These are phyloP conservation scores for Amauroascus verrucosus DNA, from an alignment of 2,329 filamentous ascomycete genomes.

Conservation along the genomic window DNA sequence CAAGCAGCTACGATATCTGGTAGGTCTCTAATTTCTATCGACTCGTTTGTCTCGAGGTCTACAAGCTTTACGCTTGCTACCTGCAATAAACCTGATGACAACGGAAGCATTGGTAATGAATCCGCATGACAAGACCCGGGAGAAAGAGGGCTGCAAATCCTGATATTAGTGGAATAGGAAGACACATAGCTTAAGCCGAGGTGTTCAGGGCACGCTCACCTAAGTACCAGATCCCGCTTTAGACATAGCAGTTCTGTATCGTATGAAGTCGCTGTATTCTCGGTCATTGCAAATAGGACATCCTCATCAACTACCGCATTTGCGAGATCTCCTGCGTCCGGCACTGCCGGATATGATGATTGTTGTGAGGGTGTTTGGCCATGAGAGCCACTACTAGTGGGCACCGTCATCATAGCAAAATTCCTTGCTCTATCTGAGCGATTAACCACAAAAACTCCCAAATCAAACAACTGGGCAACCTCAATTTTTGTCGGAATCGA, in stretches of 20 bases:
- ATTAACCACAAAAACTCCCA: slow-evolving; percentile 51
- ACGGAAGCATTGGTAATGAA: slow-evolving; percentile 45
- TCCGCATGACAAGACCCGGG: slow-evolving; percentile 48
- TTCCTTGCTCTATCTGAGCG: slow-evolving; percentile 44
- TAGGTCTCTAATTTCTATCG: slow-evolving; percentile 46
- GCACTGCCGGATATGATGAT: slow-evolving; percentile 36
- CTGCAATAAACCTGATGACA: slow-evolving; percentile 42
- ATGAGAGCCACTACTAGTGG: slow-evolving; percentile 32
- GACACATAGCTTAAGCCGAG: too few relatives aligned
- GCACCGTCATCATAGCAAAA: slow-evolving; percentile 46
- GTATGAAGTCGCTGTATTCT: slow-evolving; percentile 36
- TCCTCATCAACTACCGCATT: slow-evolving; percentile 49
- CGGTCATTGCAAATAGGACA: slow-evolving; percentile 46
- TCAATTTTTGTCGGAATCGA: slow-evolving; percentile 41
- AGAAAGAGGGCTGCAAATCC: slow-evolving; percentile 38
- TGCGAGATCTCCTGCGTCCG: slow-evolving; percentile 31
- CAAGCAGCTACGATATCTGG: slow-evolving; percentile 43
- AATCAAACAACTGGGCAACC: slow-evolving; percentile 45
- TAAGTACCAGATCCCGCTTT: slow-evolving; percentile 49
- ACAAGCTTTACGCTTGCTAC: slow-evolving; percentile 46
- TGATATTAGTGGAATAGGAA: neutral
- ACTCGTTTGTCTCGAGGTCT: slow-evolving; percentile 47
- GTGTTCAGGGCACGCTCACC: slow-evolving; percentile 34
- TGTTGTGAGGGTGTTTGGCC: slow-evolving; percentile 36
- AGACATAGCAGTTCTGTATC: slow-evolving; percentile 46